Conservation (phyloP, 768 basidiomycete genomes). For the Suillus luteus region DNA sequence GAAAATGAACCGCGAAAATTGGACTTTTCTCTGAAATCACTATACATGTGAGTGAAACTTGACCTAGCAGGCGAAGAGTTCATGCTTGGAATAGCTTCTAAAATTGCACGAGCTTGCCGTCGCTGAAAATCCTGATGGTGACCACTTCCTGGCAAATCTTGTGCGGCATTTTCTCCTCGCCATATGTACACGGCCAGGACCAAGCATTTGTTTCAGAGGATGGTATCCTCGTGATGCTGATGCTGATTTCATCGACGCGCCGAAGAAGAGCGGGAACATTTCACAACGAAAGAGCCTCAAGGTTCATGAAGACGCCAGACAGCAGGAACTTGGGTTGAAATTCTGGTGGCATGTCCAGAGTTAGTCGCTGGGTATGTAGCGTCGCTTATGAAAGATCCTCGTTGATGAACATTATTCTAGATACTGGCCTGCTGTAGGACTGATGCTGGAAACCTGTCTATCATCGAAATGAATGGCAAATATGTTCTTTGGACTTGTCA, state of each 20-base stretch:
- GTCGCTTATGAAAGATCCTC: neutral
- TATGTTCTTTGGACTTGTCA: constrained; percentile 77
- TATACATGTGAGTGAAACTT: no score
- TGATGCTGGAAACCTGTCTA: constrained; percentile 83
- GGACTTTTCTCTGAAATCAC: no score
- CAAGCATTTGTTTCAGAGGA: constrained; percentile 86
- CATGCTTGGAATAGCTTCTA: constrained; percentile 56
- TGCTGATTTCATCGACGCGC: constrained; percentile 37
- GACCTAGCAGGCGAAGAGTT: no score
- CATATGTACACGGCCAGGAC: constrained; percentile 77
- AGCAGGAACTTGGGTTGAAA: constrained; percentile 81
- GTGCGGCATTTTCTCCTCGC: constrained; percentile 86
- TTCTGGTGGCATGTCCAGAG: constrained; percentile 83
- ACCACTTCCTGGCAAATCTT: constrained; percentile 72
- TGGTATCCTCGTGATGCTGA: constrained; percentile 83
- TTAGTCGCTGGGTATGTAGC: constrained; percentile 71
- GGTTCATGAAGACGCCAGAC: constrained; percentile 83
- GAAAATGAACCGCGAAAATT: no score
- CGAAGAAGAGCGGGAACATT: constrained; percentile 43
- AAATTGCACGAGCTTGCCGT: constrained; percentile 70
- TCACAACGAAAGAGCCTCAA: constrained; percentile 79
- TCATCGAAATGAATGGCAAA: constrained; percentile 92
- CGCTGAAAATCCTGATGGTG: constrained; percentile 49
- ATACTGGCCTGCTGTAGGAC: constrained; percentile 67
- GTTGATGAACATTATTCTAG: constrained; percentile 39